Percentiles rank a stretch among this genome's conserved stretches.
phyloP scores from a whole-genome alignment of 75 land plant species.

The Sequoia sempervirens region DNA sequence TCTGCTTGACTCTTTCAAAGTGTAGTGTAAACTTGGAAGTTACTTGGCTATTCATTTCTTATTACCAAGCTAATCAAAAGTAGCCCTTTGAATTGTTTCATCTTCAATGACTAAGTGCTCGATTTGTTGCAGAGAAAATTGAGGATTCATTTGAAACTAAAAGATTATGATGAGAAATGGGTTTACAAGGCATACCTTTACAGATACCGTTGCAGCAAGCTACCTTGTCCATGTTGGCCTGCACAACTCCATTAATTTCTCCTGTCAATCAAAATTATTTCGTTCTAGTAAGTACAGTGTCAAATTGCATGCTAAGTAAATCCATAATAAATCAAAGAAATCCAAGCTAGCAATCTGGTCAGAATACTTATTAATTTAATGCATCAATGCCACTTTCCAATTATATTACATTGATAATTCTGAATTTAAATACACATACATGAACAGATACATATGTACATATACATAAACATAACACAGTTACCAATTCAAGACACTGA shows the following conservation, averaged over 20 bases:
- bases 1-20: too few relatives aligned
- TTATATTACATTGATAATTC: too few relatives aligned
- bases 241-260: neutral
- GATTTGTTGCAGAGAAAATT: neutral
- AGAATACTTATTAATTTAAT: neutral
- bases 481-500: too few relatives aligned
- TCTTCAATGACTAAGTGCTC: neutral
- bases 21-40: neutral
- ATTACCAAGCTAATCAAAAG: neutral
- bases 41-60: neutral
- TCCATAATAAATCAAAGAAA: neutral
- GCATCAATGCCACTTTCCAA: too few relatives aligned
- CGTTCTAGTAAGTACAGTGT: neutral
- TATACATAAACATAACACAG: too few relatives aligned
- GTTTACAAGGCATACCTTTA: neutral
- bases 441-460: too few relatives aligned
- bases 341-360: neutral
- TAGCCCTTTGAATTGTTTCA: neutral
- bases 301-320: neutral
- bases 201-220: neutral
- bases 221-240: neutral
- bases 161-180: neutral
- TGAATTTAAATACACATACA: too few relatives aligned
- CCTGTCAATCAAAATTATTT: neutral
- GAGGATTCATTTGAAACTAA: neutral